Evolutionary conservation across 805 yeast genomes (phyloP).

Genomic region (Kazachstania psychrophila): DNA sequence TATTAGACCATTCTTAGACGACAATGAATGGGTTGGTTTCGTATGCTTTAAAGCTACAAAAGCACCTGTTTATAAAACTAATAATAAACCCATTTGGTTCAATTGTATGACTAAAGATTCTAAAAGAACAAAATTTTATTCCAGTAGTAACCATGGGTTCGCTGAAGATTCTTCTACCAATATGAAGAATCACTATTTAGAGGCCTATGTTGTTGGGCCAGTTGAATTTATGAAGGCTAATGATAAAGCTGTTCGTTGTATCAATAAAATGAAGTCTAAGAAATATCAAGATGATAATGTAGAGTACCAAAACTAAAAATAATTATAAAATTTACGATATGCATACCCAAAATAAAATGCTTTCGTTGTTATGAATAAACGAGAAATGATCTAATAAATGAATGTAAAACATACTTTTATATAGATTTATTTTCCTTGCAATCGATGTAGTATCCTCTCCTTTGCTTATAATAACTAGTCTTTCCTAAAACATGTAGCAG

Average conservation of each 20-base stretch:
- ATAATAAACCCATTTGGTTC: slow-evolving; percentile 14
- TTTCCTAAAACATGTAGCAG: too few relatives aligned
- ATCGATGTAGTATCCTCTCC: too few relatives aligned
- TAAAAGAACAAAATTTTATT: background rate
- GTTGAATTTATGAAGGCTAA: slow-evolving; percentile 18
- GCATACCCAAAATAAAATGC: too few relatives aligned
- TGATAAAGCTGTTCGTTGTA: background rate
- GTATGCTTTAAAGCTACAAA: slow-evolving; percentile 30
- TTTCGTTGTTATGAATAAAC: too few relatives aligned
- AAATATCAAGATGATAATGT: slow-evolving; percentile 1
- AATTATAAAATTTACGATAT: too few relatives aligned
- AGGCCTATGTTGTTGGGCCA: slow-evolving; percentile 25
- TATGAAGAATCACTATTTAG: slow-evolving; percentile 21
- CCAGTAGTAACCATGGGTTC: background rate
- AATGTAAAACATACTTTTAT: too few relatives aligned
- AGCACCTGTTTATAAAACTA: slow-evolving; percentile 19
- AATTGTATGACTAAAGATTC: background rate
- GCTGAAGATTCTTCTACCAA: background rate
- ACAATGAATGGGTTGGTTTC: slow-evolving; percentile 46
- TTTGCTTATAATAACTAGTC: too few relatives aligned
- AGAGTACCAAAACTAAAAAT: background rate
- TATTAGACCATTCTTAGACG: slow-evolving; percentile 42
- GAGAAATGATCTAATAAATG: too few relatives aligned
- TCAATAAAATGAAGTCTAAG: background rate
- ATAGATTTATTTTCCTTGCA: too few relatives aligned